Evolutionary conservation across 768 basidiomycete genomes (phyloP).

Genomic region (Russula sp.): DNA sequence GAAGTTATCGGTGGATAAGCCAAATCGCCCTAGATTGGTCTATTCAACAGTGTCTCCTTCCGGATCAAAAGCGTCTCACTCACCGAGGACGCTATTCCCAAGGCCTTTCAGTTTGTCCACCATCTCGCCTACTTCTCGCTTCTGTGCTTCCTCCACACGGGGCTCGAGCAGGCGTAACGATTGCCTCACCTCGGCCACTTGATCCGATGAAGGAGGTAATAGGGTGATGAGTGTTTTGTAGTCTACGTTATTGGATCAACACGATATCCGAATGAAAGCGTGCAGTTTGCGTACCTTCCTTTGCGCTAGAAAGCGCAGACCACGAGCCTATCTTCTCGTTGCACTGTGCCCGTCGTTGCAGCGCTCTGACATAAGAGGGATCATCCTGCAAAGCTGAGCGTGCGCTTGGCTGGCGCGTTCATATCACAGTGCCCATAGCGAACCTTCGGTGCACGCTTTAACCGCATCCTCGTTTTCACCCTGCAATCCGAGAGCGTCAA

Average conservation of each 20-base stretch:
- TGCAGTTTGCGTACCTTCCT: conserved; percentile 58
- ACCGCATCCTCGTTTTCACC: conserved; percentile 19
- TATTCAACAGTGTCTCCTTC: not conserved
- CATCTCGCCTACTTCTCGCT: conserved; percentile 88
- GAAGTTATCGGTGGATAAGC: conserved; percentile 93
- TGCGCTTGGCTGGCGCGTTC: conserved; percentile 1
- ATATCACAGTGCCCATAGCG: not conserved
- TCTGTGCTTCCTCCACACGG: conserved; percentile 68
- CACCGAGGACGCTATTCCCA: conserved; percentile 85
- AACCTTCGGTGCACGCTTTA: conserved; percentile 23
- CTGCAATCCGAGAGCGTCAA: not conserved
- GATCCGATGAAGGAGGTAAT: conserved; percentile 47
- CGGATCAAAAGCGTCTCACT: conserved; percentile 19
- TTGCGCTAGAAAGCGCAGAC: conserved; percentile 72
- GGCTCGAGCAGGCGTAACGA: conserved; percentile 53
- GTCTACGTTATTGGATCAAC: conserved; percentile 40
- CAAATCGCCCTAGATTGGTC: conserved; percentile 67
- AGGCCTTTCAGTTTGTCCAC: conserved; percentile 85
- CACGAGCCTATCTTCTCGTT: conserved; percentile 78
- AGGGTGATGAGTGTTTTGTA: conserved; percentile 65
- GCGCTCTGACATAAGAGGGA: conserved; percentile 76
- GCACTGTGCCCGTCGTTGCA: conserved; percentile 81
- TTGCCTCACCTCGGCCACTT: conserved; percentile 40
- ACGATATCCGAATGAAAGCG: not conserved
- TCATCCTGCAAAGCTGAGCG: conserved; percentile 78